Evolutionary conservation across 2,329 filamentous ascomycete genomes (phyloP), one percentile per base, ranked within the genome.

Genomic region (Fusarium graminum): DNA sequence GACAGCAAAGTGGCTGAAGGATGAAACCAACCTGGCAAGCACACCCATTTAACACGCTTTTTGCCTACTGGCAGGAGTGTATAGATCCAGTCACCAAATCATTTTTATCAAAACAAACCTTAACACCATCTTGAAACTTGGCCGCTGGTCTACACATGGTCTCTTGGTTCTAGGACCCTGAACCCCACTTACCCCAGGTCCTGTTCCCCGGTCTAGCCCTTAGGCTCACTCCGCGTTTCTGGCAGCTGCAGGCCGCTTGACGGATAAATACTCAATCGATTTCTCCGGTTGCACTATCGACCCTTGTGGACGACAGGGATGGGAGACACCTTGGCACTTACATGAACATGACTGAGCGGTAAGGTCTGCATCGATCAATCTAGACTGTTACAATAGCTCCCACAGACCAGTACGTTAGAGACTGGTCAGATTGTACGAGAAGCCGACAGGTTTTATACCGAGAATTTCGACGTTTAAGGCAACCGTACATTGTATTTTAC

Each of bases 261-360:
- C 54, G 73, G 72, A 58, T 74, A 67, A 75, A 73, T 66, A 30
- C 22, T 28, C 39, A 46, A 14, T 36, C 43, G 40, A 63, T 75
- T 75, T 72, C 73, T n/a, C 71, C 73, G 66, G 56, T 52, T 72
- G 49, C 66, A 41, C 65, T 69, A 66, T 63, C 57, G 57, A 57
- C 40, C 63, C 69, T 65, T 64, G 19, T 19, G 32, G 14, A 30
- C 41, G 64, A 29, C 62, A 53, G 40, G 59, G 68, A 55, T 71
- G 14, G 22, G 22, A 22, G 38, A 26, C 41, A 63, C 22, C 22
- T 22, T 22, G 22, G n/a, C 19, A 38, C 36, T 36, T 57, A 49
- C 32, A 34, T 39, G 44, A 38, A 53, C 47, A 45, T 59, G 25
- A 26, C 34, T 14, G 45, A 38, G 32, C 34, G 36, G 28, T 54